Evolutionary conservation across 192 early-diverging fungal species (phyloP), one percentile per base, ranked within the genome.

Genomic region (Backusella psychrophila): DNA sequence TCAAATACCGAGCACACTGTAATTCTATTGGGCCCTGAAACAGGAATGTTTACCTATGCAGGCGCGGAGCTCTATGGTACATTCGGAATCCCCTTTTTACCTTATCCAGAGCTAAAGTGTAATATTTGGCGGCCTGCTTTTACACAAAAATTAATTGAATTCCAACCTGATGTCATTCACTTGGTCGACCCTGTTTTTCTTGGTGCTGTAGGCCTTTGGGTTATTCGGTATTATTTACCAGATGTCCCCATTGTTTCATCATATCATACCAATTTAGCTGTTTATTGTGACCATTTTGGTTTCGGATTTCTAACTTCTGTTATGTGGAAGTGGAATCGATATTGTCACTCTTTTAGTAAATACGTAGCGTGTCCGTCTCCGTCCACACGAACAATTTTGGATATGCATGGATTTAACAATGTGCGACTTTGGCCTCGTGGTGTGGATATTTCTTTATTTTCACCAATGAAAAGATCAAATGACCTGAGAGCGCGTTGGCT

Each of bases 241-340:
- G 21, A 56, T 38, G 36, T 75, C 15, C 70, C 80, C 15, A 71
- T 78, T n/a, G 76, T 82, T 4, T 72, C 72, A 12, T 82, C 80
- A 0, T 82, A 82, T 75, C 80, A 82, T 23, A 82, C 80, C 3
- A 82, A 82, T 65, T 49, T 82, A 21, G 77, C 80, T 4, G 69
- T 68, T 4, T 82, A 82, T 44, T 77, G 76, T 56, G 72, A 72
- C 26, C 80, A 82, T 36, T 82, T 82, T 71, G 80, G 80, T 12
- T 82, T 59, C 34, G 80, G 80, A 0, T 67, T 77, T 5, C 66
- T 82, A 17, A 78, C 77, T 5, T 74, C 73, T 21, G 17, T 66
- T 21, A 82, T 82, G 80, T 82, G 80, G 80, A 65, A 34, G 0
- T 82, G 80, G 80, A 82, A 78, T 44, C 69, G 53, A 34, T 74